Evolutionary conservation across 257 asterid species (phyloP).

Genomic region (Nicotiana tomentosiformis): DNA sequence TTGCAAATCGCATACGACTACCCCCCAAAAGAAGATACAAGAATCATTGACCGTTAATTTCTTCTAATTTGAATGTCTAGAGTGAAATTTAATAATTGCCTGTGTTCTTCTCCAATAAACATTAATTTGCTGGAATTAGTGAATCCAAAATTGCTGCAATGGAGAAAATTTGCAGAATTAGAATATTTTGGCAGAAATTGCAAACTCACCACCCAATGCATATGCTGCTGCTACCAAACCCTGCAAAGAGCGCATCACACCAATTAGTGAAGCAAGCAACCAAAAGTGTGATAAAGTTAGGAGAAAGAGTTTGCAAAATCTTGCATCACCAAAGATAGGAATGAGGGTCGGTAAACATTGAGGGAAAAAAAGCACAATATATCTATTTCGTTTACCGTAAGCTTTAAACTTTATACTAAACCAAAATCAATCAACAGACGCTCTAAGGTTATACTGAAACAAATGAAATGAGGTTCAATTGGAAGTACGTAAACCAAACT

Average conservation of each 20-base stretch:
- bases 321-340: not conserved
- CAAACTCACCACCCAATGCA: constrained; percentile 11
- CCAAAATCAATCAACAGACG: too few relatives aligned
- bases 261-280: not conserved
- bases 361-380: not conserved
- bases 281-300: constrained; percentile 6
- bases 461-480: not conserved
- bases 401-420: not conserved
- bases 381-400: not conserved
- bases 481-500: not conserved
- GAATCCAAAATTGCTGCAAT: not conserved
- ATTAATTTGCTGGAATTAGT: not conserved
- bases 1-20: not conserved
- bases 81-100: not conserved
- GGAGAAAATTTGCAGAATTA: not conserved
- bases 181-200: constrained; percentile 6
- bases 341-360: not conserved
- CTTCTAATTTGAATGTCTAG: not conserved
- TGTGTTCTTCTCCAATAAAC: not conserved
- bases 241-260: constrained; percentile 3
- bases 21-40: not conserved
- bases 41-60: not conserved
- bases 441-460: too few relatives aligned
- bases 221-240: constrained; percentile 13
- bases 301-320: not conserved